Evolutionary conservation across 331 rosid species (phyloP), one percentile per base, ranked within the genome.

Genomic region (Quercus lobata): DNA sequence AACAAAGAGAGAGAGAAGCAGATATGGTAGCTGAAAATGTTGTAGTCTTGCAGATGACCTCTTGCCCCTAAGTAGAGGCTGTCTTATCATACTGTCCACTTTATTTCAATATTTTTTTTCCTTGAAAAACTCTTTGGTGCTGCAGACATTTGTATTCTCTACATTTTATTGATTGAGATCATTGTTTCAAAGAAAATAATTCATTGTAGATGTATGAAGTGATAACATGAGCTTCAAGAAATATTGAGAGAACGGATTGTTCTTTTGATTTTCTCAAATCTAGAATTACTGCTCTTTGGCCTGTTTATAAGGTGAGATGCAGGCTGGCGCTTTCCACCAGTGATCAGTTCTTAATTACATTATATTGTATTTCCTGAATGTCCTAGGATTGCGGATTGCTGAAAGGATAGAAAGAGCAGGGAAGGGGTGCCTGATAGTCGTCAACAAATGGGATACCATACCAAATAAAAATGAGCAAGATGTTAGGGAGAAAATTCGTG

Each of bases 361-460:
- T 27, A 22, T 66, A 8, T 25, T 65, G 58, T 77, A 81, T 73
- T 70, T 57, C 72, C 69, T 74, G 80, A 76, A 65, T 90, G 72
- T 78, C 76, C 78, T 74, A 93, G 99, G 99, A 95, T 84, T 91
- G 49, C 92, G 85, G 86, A 89, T 95, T 80, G 99, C 97, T 81
- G 97, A 95, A 81, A 89, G 99, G 86, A 91, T 95, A 80, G 99
- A 93, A 87, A 83, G 69, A 74, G 99, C 90, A 89, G 99, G 97
- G 63, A 95, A 95, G 78, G 97, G 96, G 71, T 95, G 97, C 83
- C 89, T 95, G 81, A 89, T 95, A 60, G 99, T 93, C 61, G 99
- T 95, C 44, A 93, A 95, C 84, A 93, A 95, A 84, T 95, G 99
- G 99, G 99, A 93, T 84, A 95, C 98, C 15, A 89, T 93, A 85